Evolutionary conservation across 257 asterid species (phyloP), one percentile per base, ranked within the genome.

Genomic region (Jacaranda copaia): DNA sequence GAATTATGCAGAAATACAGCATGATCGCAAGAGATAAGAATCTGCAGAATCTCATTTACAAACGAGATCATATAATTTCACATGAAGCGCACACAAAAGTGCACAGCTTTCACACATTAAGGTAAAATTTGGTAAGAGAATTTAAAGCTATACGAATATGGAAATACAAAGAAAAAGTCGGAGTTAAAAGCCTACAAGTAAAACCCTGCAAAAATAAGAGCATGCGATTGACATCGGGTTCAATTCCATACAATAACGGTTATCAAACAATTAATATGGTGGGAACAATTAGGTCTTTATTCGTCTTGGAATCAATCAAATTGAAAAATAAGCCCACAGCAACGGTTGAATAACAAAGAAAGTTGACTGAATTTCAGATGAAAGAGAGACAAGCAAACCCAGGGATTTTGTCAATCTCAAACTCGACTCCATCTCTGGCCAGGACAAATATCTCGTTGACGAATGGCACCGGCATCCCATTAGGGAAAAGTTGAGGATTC

Each of bases 381-480:
- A 61, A 25, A 32, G 51, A 52, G 49, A 73, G 15, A 68, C 14
- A 56, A 32, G 56, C 57, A 72, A 8, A 92, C 97, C 97, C 97
- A 36, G 96, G 95, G 56, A 92, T 89, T 83, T 94, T 94, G 85
- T 94, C 95, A 65, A 94, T 81, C 86, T 92, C 98, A 75, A 91
- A 94, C 57, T 94, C 99, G 70, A 94, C 98, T 70, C 96, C 98
- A 16, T 89, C 91, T 81, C 99, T 87, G 35, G 91, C 93, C 85
- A 94, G 79, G 42, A 94, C 97, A 68, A 94, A 90, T 85, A 92
- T 80, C 87, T 94, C 98, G 79, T 88, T 85, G 65, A 91, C 80
- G 81, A 94, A 94, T 25, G 98, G 97, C 36, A 94, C 96, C 13
- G 98, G 98, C 96, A 92, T 84, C 52, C 96, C 96, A 57, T 92